A percentile compares a stretch with the other conserved stretches of the same genome.
These are phyloP conservation scores for Lactarius pseudohatsudake DNA, from an alignment of 768 basidiomycete genomes.

Conservation along the genomic window DNA sequence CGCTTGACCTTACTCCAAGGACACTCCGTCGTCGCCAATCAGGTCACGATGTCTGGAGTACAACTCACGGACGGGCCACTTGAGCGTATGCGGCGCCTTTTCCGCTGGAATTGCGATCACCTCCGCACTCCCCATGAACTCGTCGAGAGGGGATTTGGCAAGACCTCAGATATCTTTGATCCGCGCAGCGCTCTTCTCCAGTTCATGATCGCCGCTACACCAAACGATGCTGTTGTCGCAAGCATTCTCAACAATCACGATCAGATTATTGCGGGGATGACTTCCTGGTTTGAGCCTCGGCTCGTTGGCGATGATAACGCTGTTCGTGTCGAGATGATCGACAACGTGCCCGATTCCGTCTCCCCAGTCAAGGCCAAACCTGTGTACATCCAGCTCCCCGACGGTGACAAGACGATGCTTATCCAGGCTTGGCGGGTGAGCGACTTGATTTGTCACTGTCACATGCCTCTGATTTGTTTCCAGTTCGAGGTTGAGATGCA, in stretches of 20 bases:
- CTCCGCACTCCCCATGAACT: slow-evolving; percentile 44
- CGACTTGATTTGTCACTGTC: background rate
- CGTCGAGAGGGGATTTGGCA: slow-evolving; percentile 29
- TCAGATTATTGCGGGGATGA: slow-evolving; percentile 52
- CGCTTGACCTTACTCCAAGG: slow-evolving; percentile 35
- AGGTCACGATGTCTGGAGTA: slow-evolving; percentile 40
- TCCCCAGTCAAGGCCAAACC: slow-evolving; percentile 78
- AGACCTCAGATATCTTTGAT: slow-evolving; percentile 33
- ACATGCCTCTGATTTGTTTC: slow-evolving; percentile 1
- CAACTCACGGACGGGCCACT: slow-evolving; percentile 30
- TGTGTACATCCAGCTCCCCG: slow-evolving; percentile 80
- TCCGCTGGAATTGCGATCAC: slow-evolving; percentile 57
- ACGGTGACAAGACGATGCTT: slow-evolving; percentile 57
- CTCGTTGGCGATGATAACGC: slow-evolving; percentile 48
- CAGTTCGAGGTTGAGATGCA: slow-evolving; percentile 91
- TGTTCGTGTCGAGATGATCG: slow-evolving; percentile 44
- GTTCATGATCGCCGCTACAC: slow-evolving; percentile 79
- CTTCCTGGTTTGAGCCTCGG: slow-evolving; percentile 39
- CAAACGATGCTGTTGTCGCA: slow-evolving; percentile 45
- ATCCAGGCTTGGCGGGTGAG: slow-evolving; percentile 80
- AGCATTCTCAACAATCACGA: slow-evolving; percentile 54
- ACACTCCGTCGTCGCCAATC: slow-evolving; percentile 31
- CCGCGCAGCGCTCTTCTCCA: slow-evolving; percentile 62
- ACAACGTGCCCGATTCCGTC: slow-evolving; percentile 73
- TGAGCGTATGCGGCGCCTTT: slow-evolving; percentile 46